A percentile compares a stretch with the other conserved stretches of the same genome.
phyloP scores from a whole-genome alignment of 208 protist species.

The Acanthamoeba sp. region DNA sequence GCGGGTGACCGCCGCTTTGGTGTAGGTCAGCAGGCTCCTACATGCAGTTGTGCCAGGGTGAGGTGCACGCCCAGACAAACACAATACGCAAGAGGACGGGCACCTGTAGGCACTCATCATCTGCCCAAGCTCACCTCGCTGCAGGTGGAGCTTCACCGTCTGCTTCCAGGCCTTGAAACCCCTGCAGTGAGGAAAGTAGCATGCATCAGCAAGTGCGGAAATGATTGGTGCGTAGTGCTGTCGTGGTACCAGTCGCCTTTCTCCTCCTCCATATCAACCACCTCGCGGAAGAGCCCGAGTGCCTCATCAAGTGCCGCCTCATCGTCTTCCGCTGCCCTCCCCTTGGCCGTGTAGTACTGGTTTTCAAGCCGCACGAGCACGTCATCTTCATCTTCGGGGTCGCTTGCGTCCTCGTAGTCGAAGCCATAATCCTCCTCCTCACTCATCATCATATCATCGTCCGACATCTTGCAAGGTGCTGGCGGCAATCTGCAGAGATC shows the following conservation, averaged over 20 bases:
- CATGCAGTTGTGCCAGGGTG: neutral
- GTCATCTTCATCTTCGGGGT: constrained; percentile 50
- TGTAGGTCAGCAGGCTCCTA: constrained; percentile 41
- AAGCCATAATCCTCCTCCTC: constrained; percentile 74
- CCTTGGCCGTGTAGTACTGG: constrained; percentile 67
- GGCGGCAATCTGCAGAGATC: too few species aligned
- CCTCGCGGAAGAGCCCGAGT: constrained; percentile 18
- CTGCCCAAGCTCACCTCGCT: neutral
- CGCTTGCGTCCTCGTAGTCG: constrained; percentile 41
- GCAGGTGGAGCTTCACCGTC: constrained; percentile 55
- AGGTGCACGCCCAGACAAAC: neutral
- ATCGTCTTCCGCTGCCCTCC: neutral
- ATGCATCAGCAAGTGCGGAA: neutral
- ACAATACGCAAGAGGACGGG: too few species aligned
- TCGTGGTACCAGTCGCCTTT: constrained; percentile 45
- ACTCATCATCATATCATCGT: constrained; percentile 24
- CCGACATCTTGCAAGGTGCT: neutral
- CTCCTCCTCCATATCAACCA: constrained; percentile 61
- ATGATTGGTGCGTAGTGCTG: neutral
- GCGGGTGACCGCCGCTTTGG: constrained; percentile 13
- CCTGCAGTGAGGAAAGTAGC: neutral
- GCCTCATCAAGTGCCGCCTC: too few species aligned
- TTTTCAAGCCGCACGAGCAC: constrained; percentile 52
- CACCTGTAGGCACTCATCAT: constrained; percentile 44
- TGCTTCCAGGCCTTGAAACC: constrained; percentile 73